Base-by-base conservation (phyloP, 2,329 filamentous ascomycete species). In the Botrytis tulipae region DNA sequence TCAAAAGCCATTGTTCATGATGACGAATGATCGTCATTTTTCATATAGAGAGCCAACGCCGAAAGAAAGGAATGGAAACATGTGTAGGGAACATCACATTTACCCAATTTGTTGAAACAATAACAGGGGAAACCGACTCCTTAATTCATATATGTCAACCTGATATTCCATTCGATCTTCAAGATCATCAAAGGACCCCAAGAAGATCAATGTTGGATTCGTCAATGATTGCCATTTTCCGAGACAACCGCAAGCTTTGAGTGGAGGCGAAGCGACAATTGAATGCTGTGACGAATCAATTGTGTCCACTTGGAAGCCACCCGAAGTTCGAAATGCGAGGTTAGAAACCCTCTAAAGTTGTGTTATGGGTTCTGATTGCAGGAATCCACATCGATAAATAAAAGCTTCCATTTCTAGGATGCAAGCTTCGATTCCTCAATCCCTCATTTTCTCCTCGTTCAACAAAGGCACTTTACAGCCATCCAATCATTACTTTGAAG, bases 321-420 rank as follows among this genome's bases (percentile, higher is more conserved):
- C 37, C n/a, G 44, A 79, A 79, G 14, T 40, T 67, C 63, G 4
- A 40, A 18, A 35, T 51, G 46, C 46, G 32, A 51, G 46, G n/a
- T 65, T 46, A 22, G 18, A 10, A 35, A 22, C 29, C 61, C 29
- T 7, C 60, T n/a, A 62, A 54, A 40, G 32, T 37, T 54, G 35
- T 29, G 32, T 16, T 48, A 54, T 40, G 65, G 65, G 32, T 67
- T 32, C 44, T 54, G 65, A 67, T 67, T 67, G 65, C 65, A 67
- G 32, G 65, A 67, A 37, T n/a, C n/a, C 65, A 67, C 35, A 67
- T 67, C 35, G 65, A 67, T 67, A 37, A 18, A 48, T 35, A 29
- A 40, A 63, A 66, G 44, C 65, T 54, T 54, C 46, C 32, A 54
- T 67, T 67, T 67, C 32, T 40, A 18, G 46, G 25, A 40, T 67